Percentiles rank a stretch among this genome's conserved stretches.
phyloP scores from a whole-genome alignment of 257 asterid genomes.

The Paraleonurus japonicus region DNA sequence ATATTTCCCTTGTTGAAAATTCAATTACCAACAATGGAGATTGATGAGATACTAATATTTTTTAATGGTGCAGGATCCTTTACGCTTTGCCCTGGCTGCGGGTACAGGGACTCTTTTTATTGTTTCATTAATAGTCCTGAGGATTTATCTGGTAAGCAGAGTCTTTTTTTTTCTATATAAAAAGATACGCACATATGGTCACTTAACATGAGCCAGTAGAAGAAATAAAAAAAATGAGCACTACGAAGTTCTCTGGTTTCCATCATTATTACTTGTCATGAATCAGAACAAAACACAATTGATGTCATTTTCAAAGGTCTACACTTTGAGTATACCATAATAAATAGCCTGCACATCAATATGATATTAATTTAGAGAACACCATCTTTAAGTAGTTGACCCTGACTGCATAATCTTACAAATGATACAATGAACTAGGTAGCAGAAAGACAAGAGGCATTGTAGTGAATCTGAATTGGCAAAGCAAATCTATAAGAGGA shows the following conservation, averaged over 20 bases:
- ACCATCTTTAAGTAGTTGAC: not conserved
- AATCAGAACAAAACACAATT: not conserved
- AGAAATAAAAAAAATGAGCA: not conserved
- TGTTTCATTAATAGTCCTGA: constrained; percentile 72
- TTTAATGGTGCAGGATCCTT: constrained; percentile 64
- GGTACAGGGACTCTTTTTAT: constrained; percentile 83
- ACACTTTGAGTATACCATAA: not conserved
- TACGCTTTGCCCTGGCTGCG: constrained; percentile 67
- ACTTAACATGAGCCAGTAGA: not conserved
- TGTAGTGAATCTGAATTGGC: not conserved
- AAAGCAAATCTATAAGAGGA: not conserved
- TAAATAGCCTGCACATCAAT: not conserved
- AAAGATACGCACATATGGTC: not conserved
- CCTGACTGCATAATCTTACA: not conserved
- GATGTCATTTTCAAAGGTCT: not conserved
- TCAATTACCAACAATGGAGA: constrained; percentile 6
- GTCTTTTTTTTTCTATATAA: not conserved
- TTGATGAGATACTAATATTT: constrained; percentile 7
- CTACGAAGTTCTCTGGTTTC: not conserved
- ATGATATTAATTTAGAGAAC: constrained; percentile 1
- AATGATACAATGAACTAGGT: not conserved
- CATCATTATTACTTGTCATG: not conserved
- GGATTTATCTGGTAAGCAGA: constrained; percentile 78
- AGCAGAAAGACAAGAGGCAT: not conserved
- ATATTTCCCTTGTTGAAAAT: not conserved